Evolutionary conservation across 257 asterid species (phyloP).

Genomic region (Verbena officinalis): DNA sequence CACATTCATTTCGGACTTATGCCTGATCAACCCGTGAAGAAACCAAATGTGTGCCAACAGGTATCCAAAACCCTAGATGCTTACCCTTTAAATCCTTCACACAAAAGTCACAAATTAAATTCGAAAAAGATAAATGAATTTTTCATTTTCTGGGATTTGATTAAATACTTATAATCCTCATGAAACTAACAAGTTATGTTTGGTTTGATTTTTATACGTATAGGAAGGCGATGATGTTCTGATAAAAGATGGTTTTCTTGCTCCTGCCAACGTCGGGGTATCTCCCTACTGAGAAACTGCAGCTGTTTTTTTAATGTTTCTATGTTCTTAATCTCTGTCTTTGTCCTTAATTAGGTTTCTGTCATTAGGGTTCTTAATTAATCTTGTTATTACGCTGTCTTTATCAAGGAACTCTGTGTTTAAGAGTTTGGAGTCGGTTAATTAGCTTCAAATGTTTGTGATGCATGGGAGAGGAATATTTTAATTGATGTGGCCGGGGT

Average conservation of each 20-base stretch:
- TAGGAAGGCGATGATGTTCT: constrained; percentile 91
- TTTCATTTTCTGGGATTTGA: too few species aligned
- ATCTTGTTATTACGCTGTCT: constrained; percentile 14
- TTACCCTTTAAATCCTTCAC: constrained; percentile 9
- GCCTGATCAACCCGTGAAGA: constrained; percentile 99
- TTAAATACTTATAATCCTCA: not conserved
- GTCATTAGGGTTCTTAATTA: constrained; percentile 32
- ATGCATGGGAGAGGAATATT: constrained; percentile 48
- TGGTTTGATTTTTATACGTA: constrained; percentile 25
- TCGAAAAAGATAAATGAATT: too few species aligned
- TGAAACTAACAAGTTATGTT: too few species aligned
- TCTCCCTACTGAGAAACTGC: constrained; percentile 62
- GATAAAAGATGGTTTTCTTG: constrained; percentile 92
- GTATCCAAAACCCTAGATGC: constrained; percentile 58
- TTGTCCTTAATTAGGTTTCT: constrained; percentile 25
- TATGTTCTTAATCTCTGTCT: constrained; percentile 14
- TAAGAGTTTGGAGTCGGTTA: constrained; percentile 29
- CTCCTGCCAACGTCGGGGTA: constrained; percentile 78
- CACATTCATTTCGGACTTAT: constrained; percentile 99
- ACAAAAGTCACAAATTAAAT: not conserved
- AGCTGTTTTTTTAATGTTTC: constrained; percentile 20
- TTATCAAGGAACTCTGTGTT: constrained; percentile 27
- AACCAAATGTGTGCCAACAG: constrained; percentile 91
- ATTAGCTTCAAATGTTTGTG: constrained; percentile 29
- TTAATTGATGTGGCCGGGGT: constrained; percentile 37